Conservation (phyloP, 352 stramenopile species). For the Phytophthora melonis region DNA sequence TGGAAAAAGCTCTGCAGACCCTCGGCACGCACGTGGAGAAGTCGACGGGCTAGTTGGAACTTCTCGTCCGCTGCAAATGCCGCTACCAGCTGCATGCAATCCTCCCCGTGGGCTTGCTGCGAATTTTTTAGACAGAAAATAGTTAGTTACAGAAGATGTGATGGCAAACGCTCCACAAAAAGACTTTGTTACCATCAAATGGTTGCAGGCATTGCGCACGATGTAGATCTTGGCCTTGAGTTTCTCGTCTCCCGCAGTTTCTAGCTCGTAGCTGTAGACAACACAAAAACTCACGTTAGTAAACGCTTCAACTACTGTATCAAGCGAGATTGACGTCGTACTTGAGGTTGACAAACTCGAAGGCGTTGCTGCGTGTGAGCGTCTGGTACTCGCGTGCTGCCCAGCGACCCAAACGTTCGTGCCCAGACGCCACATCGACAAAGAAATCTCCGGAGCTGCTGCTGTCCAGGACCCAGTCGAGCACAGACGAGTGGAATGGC, state of each 20-base stretch:
- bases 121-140: background rate
- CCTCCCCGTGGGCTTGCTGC: constrained; percentile 63
- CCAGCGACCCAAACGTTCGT: constrained; percentile 71
- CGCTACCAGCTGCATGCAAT: constrained; percentile 64
- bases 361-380: constrained; percentile 52
- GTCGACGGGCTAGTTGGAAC: constrained; percentile 70
- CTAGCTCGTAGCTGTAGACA: constrained; percentile 63
- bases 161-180: background rate
- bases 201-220: constrained; percentile 76
- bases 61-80: constrained; percentile 69
- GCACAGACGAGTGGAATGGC: constrained; percentile 82
- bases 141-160: background rate
- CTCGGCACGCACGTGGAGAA: constrained; percentile 62
- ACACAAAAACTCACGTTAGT: constrained; percentile 14
- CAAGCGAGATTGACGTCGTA: constrained; percentile 28
- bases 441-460: constrained; percentile 59
- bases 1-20: constrained; percentile 84
- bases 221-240: constrained; percentile 71
- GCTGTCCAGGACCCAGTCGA: constrained; percentile 75
- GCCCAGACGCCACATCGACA: constrained; percentile 60
- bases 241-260: constrained; percentile 41
- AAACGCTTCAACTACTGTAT: too few species aligned
- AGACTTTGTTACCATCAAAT: constrained; percentile 62
- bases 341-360: constrained; percentile 79
- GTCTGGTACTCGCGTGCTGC: constrained; percentile 65